Percentiles rank a stretch among this genome's conserved stretches.
Conservation (phyloP, 225 moss, liverwort and hornwort species). For the Neckera pumila region DNA sequence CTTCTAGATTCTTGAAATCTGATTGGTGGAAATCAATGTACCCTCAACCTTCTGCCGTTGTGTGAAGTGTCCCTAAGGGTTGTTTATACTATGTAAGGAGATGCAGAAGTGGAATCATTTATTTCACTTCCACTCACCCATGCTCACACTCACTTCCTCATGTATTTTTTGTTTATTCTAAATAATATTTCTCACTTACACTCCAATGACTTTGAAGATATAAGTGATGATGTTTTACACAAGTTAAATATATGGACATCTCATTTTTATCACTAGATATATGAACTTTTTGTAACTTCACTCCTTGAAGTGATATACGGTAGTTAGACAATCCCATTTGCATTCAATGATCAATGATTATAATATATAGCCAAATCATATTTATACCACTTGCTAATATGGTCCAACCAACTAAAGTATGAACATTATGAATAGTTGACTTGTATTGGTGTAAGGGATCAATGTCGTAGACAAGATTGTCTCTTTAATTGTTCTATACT, state of each 20-base stretch:
- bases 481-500: background rate
- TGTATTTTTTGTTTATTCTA: background rate
- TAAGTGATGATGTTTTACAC: background rate
- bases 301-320: no score
- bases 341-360: background rate
- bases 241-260: background rate
- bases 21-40: no score
- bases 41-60: no score
- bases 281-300: background rate
- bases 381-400: background rate
- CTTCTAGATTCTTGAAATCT: no score
- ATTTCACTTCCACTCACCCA: background rate
- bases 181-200: rapidly evolving
- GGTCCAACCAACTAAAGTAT: no score
- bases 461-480: background rate
- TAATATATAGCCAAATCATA: background rate
- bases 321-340: background rate
- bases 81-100: background rate
- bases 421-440: background rate
- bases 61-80: no score
- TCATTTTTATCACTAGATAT: background rate
- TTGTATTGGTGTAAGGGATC: background rate
- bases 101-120: background rate
- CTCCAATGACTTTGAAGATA: background rate
- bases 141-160: rapidly evolving